These are phyloP conservation scores for Linum lewisii DNA, from an alignment of 345 rosid genomes.

Conservation along the genomic window DNA sequence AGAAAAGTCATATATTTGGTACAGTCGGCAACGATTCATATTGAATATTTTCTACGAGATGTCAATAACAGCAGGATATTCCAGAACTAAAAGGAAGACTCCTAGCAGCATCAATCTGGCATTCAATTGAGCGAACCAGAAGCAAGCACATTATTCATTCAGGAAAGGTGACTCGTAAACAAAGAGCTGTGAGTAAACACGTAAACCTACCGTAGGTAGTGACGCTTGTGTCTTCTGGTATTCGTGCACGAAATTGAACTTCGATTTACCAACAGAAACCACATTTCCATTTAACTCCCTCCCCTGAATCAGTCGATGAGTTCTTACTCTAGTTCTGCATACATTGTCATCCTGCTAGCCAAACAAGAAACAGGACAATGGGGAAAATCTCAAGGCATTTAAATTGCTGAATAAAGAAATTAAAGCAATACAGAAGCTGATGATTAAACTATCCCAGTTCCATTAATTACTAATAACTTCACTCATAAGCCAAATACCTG, in stretches of 20 bases:
- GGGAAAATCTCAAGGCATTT: too few species aligned
- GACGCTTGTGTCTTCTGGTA: slow-evolving; percentile 48
- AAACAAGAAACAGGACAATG: background rate
- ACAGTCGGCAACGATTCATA: too few species aligned
- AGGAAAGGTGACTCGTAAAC: background rate
- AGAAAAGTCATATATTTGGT: too few species aligned
- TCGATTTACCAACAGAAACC: slow-evolving; percentile 26
- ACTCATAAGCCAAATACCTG: slow-evolving; percentile 20
- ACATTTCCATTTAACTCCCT: slow-evolving; percentile 59
- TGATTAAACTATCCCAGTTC: background rate
- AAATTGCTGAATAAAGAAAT: too few species aligned
- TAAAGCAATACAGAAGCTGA: background rate
- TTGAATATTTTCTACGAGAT: too few species aligned
- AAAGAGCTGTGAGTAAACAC: background rate
- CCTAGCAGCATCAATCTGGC: too few species aligned
- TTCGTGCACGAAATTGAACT: slow-evolving; percentile 54
- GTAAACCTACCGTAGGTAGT: slow-evolving; percentile 44
- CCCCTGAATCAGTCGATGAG: slow-evolving; percentile 39
- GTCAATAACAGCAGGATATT: too few species aligned
- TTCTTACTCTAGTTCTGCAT: slow-evolving; percentile 17
- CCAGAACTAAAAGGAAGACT: too few species aligned
- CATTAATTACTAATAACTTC: background rate
- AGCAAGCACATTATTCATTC: too few species aligned
- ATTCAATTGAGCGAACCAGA: too few species aligned
- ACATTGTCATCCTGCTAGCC: slow-evolving; percentile 16